Percentiles rank a stretch among this genome's conserved stretches.
Conservation (phyloP, 495 filamentous ascomycete species). For the Penicillium crystallinum region DNA sequence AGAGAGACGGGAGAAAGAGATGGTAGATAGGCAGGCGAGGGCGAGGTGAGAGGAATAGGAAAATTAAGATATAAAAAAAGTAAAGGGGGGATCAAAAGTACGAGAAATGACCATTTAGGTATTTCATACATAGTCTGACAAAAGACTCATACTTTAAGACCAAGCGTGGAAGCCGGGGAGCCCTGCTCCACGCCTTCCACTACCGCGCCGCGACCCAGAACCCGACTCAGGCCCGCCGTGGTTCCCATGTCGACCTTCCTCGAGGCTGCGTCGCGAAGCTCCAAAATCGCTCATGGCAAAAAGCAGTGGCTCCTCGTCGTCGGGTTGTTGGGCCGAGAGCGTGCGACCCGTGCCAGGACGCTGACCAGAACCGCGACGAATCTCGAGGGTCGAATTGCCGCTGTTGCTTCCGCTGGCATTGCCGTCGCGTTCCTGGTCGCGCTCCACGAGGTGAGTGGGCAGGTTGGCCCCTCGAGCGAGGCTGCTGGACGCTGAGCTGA, state of each 20-base stretch:
- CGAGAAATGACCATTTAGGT: not conserved
- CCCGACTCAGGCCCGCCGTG: slow-evolving; percentile 30
- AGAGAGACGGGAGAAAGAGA: not conserved
- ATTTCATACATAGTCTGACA: not conserved
- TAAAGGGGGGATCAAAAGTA: not conserved
- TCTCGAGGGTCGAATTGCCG: slow-evolving; percentile 32
- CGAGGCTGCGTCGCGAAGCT: slow-evolving; percentile 63
- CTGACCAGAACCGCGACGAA: slow-evolving; percentile 31
- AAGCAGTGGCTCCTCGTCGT: slow-evolving; percentile 76
- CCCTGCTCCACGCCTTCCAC: slow-evolving; percentile 34
- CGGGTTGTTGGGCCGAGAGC: slow-evolving; percentile 29
- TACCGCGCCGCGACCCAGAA: slow-evolving; percentile 36
- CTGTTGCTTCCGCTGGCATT: slow-evolving; percentile 51
- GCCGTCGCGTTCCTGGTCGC: slow-evolving; percentile 43
- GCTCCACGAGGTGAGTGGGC: slow-evolving; percentile 32
- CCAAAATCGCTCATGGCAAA: slow-evolving; percentile 88
- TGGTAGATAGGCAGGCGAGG: not conserved
- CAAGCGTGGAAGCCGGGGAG: slow-evolving; percentile 31
- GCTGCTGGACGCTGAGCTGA: slow-evolving; percentile 43
- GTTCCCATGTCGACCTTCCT: slow-evolving; percentile 56
- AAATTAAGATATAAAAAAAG: not conserved
- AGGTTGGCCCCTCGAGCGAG: slow-evolving; percentile 35
- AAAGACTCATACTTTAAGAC: slow-evolving; percentile 13
- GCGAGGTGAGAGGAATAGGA: not conserved
- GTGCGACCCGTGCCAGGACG: slow-evolving; percentile 32